Base-by-base conservation (phyloP, 1,284 basidiomycete species). In the Sporisorium scitamineum region DNA sequence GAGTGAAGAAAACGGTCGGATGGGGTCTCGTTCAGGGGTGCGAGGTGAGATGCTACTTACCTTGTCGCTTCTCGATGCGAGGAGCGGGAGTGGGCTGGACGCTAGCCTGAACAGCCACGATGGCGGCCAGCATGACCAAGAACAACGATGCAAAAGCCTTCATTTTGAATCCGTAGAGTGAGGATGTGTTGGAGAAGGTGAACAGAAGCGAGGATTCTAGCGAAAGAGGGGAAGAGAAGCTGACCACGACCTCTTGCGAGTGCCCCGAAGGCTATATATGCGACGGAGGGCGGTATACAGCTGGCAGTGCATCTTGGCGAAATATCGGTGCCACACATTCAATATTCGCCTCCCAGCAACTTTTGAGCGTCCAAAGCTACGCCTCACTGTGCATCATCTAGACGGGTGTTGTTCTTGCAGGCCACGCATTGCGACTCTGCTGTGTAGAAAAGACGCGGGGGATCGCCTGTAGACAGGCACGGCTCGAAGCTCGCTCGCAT, bases 41-140 rank as follows among this genome's bases (percentile, higher is more conserved):
- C 7, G 5, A 16, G 18, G 9, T 20, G 13, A 31, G 16, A 8
- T 7, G 29, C 0, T 41, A 66, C 69, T 66, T 37, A 71, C 69
- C 34, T 37, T 71, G 69, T 29, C 69, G 62, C 69, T 66, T 71
- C 42, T 58, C 69, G 39, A 71, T 41, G n/a, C 45, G 45, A 51
- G 69, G 69, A 51, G 69, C 69, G 1, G 69, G 63, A 1, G 69
- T 71, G 18, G 69, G 63, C 60, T 66, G 63, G 14, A 66, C 63
- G 47, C 27, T 58, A 13, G 69, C 69, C 60, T 62, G 59, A 10
- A 66, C 69, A 45, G 60, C 59, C 24, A 58, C 54, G 45, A 65
- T 24, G 27, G 69, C 47, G 34, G 54, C 62, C 42, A 70, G 48
- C 10, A 47, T 42, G 59, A 66, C 29, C 55, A 71, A 27, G 45